Base-by-base conservation (phyloP, 306 rosid genomes). In the Betula pendula region DNA sequence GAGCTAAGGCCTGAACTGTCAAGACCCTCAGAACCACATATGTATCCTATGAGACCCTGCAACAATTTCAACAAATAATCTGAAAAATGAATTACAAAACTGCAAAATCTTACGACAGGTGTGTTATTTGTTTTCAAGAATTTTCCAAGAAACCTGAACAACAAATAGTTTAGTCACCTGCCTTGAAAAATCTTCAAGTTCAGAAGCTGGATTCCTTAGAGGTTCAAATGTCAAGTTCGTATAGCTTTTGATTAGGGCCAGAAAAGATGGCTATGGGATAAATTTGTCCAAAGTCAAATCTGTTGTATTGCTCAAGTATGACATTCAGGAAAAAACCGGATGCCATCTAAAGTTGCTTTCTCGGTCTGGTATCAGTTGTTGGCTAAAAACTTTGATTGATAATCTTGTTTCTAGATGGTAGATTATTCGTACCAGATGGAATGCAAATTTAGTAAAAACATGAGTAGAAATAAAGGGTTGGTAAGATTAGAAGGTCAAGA, bases 1-100 rank as follows among this genome's bases (percentile, higher is more conserved):
- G 99, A 92, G 85, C 99, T 95, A 75, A 95, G 85, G 62, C 99
- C 99, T 22, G 97, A 92, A 88, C 97, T 88, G 90, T 95, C 96
- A 81, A 95, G 87, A 74, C 89, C 97, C 59, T 85, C 89, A 72
- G 88, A 79, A 81, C 97, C 99, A 78, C 88, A 68, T 75, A 89
- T 84, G 82, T 89, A 90, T 59, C 90, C 99, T 29, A 84, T 80
- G 79, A 95, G 88, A 70, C 99, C 99, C 99, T 95, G 87, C 72
- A 87, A 80, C 74, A 75, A 52, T 73, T 55, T 66, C 71, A 80
- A 81, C 75, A 81, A 80, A 68, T 72, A 6, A 77, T 70, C 68
- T 45, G 31, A 43, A 12, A 45, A 35, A 27, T 56, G 70, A 38
- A 38, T 19, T 19, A 48, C 5, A 65, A 4, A 65, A 38, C 16